phyloP scores from a whole-genome alignment of 805 yeast genomes.

The Cyberlindnera bimundalis region DNA sequence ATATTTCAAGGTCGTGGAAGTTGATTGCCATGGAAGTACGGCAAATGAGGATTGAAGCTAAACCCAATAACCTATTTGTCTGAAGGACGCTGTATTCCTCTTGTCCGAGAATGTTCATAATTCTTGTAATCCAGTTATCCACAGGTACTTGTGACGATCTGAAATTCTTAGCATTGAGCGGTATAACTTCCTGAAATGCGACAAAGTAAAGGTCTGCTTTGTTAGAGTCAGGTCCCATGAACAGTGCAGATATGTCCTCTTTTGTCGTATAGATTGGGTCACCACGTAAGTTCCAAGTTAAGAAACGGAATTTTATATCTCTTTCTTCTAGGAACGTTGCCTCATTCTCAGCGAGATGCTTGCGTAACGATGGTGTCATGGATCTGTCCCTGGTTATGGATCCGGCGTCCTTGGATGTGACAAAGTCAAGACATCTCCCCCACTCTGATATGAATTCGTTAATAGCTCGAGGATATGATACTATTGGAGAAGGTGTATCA shows the following conservation, averaged over 20 bases:
- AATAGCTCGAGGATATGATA: too few species aligned
- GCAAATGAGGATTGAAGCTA: conserved; percentile 45
- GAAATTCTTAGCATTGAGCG: conserved; percentile 38
- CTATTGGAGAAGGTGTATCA: too few species aligned
- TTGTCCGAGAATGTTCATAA: conserved; percentile 21
- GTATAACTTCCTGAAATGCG: conserved; percentile 49
- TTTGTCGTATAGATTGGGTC: conserved; percentile 22
- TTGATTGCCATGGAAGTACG: conserved; percentile 32
- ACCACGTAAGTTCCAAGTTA: conserved; percentile 41
- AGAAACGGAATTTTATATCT: conserved; percentile 25
- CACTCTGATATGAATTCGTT: conserved; percentile 10
- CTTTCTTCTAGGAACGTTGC: conserved; percentile 19
- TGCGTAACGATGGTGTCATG: conserved; percentile 13
- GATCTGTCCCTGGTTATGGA: neutral
- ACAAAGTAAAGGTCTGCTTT: conserved; percentile 37
- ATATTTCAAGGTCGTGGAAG: conserved; percentile 36
- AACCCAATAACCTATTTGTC: conserved; percentile 48
- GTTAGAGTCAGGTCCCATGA: neutral
- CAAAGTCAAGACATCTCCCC: conserved; percentile 9
- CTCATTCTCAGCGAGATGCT: conserved; percentile 17
- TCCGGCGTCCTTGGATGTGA: conserved; percentile 6
- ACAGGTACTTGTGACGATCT: conserved; percentile 34
- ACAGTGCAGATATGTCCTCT: conserved; percentile 18
- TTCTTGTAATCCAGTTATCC: conserved; percentile 31
- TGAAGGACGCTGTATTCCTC: conserved; percentile 36